These are phyloP conservation scores for Arthrobotrys entomopaga DNA, from an alignment of 2,329 filamentous ascomycete genomes.

Conservation along the genomic window DNA sequence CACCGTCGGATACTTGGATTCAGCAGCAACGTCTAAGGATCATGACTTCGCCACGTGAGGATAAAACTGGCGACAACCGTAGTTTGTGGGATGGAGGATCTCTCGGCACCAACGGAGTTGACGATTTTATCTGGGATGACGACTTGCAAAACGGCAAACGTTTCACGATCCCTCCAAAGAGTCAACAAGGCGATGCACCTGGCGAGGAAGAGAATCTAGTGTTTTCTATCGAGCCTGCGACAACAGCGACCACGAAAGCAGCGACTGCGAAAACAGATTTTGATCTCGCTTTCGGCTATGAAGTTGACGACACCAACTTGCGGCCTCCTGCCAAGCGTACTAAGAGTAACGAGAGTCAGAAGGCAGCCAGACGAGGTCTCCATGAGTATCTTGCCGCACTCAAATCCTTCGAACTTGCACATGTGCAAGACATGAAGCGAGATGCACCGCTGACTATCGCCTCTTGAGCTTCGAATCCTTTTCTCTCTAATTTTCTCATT, in stretches of 20 bases:
- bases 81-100: slow-evolving; percentile 59
- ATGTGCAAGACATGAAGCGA: slow-evolving; percentile 52
- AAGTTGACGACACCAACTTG: slow-evolving; percentile 50
- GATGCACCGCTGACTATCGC: slow-evolving; percentile 45
- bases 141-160: slow-evolving; percentile 56
- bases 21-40: slow-evolving; percentile 45
- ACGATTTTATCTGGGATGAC: slow-evolving; percentile 60
- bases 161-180: slow-evolving; percentile 53
- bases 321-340: slow-evolving; percentile 50
- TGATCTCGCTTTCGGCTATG: slow-evolving; percentile 51
- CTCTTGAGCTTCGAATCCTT: slow-evolving; percentile 15
- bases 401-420: slow-evolving; percentile 53
- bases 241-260: slow-evolving; percentile 1
- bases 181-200: slow-evolving; percentile 46
- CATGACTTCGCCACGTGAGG: slow-evolving; percentile 39
- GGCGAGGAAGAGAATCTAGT: slow-evolving; percentile 42
- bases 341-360: slow-evolving; percentile 54
- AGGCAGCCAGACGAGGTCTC: slow-evolving; percentile 44
- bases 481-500: slow-evolving; percentile 2
- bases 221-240: slow-evolving; percentile 33
- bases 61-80: slow-evolving; percentile 33
- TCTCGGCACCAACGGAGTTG: slow-evolving; percentile 59
- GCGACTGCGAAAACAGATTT: slow-evolving; percentile 46
- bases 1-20: slow-evolving; percentile 47
- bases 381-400: slow-evolving; percentile 54